phyloP scores from a whole-genome alignment of 805 yeast genomes.

The Pichia eremophila region DNA sequence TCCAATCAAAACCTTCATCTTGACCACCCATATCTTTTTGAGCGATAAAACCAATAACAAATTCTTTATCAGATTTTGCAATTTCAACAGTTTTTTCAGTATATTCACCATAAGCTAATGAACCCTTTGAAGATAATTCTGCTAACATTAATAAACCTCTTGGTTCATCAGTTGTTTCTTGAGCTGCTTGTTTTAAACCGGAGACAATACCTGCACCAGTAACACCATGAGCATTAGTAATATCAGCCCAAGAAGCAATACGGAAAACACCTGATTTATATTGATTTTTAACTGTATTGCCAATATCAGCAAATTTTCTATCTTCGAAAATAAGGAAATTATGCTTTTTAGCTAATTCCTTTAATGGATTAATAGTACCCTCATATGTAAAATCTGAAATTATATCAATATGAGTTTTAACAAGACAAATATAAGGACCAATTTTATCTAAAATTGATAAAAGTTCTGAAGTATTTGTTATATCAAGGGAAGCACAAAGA shows the following conservation, averaged over 20 bases:
- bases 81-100: conserved; percentile 82
- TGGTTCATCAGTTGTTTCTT: conserved; percentile 62
- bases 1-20: conserved; percentile 87
- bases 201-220: conserved; percentile 90
- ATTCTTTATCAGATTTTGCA: conserved; percentile 72
- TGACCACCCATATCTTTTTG: conserved; percentile 80
- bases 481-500: conserved; percentile 91
- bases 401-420: conserved; percentile 92
- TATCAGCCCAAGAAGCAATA: conserved; percentile 92
- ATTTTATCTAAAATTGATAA: conserved; percentile 61
- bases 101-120: conserved; percentile 88
- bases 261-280: conserved; percentile 83
- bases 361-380: conserved; percentile 65
- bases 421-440: conserved; percentile 87
- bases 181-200: conserved; percentile 78
- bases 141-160: conserved; percentile 93
- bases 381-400: conserved; percentile 82
- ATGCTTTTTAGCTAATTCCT: conserved; percentile 67
- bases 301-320: conserved; percentile 96
- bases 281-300: conserved; percentile 92
- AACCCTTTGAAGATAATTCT: conserved; percentile 88
- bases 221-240: conserved; percentile 95
- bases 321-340: conserved; percentile 92
- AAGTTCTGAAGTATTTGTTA: conserved; percentile 69
- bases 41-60: conserved; percentile 95